phyloP scores from a whole-genome alignment of 2,329 filamentous ascomycete species.

The Elsinoe ampelina region DNA sequence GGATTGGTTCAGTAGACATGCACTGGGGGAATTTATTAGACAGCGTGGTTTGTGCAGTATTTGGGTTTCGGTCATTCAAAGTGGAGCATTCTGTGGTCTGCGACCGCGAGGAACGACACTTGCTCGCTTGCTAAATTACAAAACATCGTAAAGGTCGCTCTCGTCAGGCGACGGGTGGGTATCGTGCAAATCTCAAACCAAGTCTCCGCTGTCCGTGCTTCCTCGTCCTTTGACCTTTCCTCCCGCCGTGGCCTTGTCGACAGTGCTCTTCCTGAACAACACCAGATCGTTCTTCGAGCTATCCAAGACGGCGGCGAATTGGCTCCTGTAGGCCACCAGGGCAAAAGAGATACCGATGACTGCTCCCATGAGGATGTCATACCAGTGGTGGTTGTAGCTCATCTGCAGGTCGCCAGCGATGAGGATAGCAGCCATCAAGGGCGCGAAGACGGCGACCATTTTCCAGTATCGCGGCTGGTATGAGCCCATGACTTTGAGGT shows the following conservation, averaged over 20 bases:
- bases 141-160: not conserved
- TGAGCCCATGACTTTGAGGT: conserved; percentile 65
- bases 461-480: conserved; percentile 70
- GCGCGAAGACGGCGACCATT: conserved; percentile 53
- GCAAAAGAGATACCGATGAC: conserved; percentile 57
- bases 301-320: conserved; percentile 59
- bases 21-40: not conserved
- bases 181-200: not conserved
- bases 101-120: not conserved
- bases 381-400: conserved; percentile 66
- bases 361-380: conserved; percentile 59
- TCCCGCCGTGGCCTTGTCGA: not conserved
- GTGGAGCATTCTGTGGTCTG: not conserved
- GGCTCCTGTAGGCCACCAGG: conserved; percentile 57
- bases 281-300: conserved; percentile 56
- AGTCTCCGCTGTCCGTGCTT: not conserved
- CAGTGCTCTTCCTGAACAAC: not conserved
- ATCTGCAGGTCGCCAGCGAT: conserved; percentile 63
- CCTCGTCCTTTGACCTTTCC: not conserved
- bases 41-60: not conserved
- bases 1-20: not conserved
- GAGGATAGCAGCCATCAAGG: conserved; percentile 56
- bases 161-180: not conserved
- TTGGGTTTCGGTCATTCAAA: not conserved
- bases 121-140: not conserved